Evolutionary conservation across 2,329 filamentous ascomycete genomes (phyloP).

Genomic region (Elsinoe perseae): DNA sequence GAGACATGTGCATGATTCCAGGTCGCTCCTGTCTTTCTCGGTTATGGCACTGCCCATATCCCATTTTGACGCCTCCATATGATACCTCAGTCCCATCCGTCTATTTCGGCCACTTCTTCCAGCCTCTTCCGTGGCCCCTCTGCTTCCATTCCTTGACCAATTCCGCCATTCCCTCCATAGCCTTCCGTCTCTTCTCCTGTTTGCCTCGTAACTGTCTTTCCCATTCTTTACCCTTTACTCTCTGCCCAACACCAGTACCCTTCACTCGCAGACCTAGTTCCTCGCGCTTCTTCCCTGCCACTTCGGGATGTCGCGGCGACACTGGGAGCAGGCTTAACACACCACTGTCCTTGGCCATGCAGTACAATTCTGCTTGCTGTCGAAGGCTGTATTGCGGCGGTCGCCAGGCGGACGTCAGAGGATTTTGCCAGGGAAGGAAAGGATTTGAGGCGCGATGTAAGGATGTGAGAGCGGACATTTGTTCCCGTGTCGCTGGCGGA

Average conservation of each 20-base stretch:
- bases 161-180: slow-evolving; percentile 64
- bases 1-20: too few relatives aligned
- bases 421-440: slow-evolving; percentile 72
- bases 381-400: slow-evolving; percentile 75
- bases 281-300: slow-evolving; percentile 61
- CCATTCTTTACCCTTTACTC: slow-evolving; percentile 90
- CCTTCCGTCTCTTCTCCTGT: slow-evolving; percentile 18
- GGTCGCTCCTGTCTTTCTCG: too few relatives aligned
- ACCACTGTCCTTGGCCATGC: slow-evolving; percentile 60
- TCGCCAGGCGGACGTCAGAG: slow-evolving; percentile 72
- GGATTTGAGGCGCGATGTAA: slow-evolving; percentile 52
- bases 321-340: slow-evolving; percentile 30
- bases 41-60: too few relatives aligned
- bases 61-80: too few relatives aligned
- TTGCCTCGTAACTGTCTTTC: slow-evolving; percentile 80
- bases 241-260: slow-evolving; percentile 79
- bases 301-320: slow-evolving; percentile 40
- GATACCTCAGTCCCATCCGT: background rate
- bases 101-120: slow-evolving; percentile 65
- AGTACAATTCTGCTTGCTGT: slow-evolving; percentile 83
- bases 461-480: slow-evolving; percentile 24
- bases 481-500: slow-evolving; percentile 30
- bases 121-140: slow-evolving; percentile 69
- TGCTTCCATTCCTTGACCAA: slow-evolving; percentile 90
- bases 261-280: slow-evolving; percentile 78